phyloP scores from a whole-genome alignment of 352 stramenopile species.

The Pythium vanterpoolii region DNA sequence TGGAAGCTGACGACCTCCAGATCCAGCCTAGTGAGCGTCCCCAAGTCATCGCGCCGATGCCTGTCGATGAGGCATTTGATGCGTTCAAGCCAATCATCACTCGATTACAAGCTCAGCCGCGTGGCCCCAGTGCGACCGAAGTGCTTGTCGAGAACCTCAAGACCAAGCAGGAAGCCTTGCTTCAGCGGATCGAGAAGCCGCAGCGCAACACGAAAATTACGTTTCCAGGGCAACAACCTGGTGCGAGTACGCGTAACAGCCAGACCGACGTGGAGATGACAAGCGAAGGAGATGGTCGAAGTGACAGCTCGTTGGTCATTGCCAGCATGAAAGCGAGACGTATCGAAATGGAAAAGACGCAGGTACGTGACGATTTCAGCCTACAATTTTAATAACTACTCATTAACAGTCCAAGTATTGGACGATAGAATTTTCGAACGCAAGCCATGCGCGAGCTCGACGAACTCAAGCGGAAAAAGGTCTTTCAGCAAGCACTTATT shows the following conservation, averaged over 20 bases:
- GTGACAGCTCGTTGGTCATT: conserved; percentile 67
- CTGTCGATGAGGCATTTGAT: conserved; percentile 53
- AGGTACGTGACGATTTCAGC: conserved; percentile 33
- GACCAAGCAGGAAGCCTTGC: conserved; percentile 67
- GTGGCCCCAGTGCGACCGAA: conserved; percentile 74
- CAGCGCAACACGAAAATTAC: conserved; percentile 60
- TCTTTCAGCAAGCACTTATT: conserved; percentile 74
- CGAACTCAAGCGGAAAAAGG: conserved; percentile 77
- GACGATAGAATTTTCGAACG: conserved; percentile 71
- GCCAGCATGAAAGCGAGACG: conserved; percentile 71
- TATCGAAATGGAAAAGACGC: conserved; percentile 71
- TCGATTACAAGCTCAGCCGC: conserved; percentile 70
- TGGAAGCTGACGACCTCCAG: conserved; percentile 74
- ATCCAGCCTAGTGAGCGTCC: conserved; percentile 48
- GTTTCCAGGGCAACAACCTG: conserved; percentile 30
- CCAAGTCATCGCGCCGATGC: conserved; percentile 37
- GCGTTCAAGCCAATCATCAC: conserved; percentile 85
- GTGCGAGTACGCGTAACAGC: conserved; percentile 4
- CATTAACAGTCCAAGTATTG: neutral
- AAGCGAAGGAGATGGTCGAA: conserved; percentile 29
- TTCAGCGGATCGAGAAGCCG: conserved; percentile 51
- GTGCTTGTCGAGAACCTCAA: conserved; percentile 75
- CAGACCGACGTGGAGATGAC: conserved; percentile 11
- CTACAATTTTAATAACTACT: conserved; percentile 8
- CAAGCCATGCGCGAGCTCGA: conserved; percentile 87